Percentiles rank a stretch among this genome's conserved stretches.
Conservation (phyloP, 805 yeast species). For the Kurtzmaniella cleridarum region DNA sequence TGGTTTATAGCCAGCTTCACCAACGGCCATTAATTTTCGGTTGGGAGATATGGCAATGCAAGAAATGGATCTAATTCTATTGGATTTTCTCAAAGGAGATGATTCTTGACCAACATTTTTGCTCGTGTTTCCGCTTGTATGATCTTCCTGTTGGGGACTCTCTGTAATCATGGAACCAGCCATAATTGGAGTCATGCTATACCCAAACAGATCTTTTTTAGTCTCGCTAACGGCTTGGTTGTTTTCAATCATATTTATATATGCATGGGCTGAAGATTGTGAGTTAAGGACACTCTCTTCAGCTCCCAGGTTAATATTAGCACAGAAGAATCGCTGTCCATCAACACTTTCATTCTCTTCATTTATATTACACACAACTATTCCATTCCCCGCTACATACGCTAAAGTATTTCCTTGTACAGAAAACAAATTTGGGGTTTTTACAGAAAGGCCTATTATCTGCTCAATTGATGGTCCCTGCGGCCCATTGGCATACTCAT, state of each 20-base stretch:
- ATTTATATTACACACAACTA: conserved; percentile 40
- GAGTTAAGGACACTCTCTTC: not conserved
- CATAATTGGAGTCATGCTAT: conserved; percentile 24
- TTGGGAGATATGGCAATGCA: conserved; percentile 58
- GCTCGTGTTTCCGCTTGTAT: not conserved
- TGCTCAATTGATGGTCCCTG: conserved; percentile 8
- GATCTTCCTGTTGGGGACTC: conserved; percentile 8
- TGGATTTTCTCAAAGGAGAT: conserved; percentile 20
- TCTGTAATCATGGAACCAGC: conserved; percentile 12
- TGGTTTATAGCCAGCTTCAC: conserved; percentile 69
- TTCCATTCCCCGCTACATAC: conserved; percentile 57
- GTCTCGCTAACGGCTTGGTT: conserved; percentile 3
- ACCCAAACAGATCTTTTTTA: conserved; percentile 31
- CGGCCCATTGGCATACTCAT: not conserved
- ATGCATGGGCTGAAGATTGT: conserved; percentile 20
- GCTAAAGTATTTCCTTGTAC: conserved; percentile 40
- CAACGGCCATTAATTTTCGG: conserved; percentile 53
- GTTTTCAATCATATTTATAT: conserved; percentile 17
- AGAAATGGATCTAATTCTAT: conserved; percentile 46
- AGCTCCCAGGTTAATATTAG: conserved; percentile 21
- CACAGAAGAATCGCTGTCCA: conserved; percentile 49
- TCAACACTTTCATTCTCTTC: conserved; percentile 11
- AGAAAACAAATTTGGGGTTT: conserved; percentile 33
- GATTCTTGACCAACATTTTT: conserved; percentile 1
- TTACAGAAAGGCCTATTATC: conserved; percentile 45